Evolutionary conservation across 2,329 filamentous ascomycete genomes (phyloP), one percentile per base, ranked within the genome.

Genomic region (Tolypocladium amazonense): DNA sequence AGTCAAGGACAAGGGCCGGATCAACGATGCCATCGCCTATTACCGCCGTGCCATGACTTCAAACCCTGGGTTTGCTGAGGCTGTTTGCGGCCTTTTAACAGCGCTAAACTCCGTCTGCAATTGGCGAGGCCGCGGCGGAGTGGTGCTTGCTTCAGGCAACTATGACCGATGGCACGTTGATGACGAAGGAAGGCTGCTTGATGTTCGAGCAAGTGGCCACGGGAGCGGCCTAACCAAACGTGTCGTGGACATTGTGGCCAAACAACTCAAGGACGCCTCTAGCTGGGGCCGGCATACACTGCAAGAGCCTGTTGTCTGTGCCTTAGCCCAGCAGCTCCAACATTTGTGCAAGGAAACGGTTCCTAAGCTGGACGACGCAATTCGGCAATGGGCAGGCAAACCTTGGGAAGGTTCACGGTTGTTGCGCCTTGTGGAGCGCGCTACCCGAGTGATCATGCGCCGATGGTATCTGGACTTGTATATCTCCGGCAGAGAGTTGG

Each of bases 51-150:
- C 94, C 45, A 93, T 99, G 12, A 81, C 83, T 39, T 86, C 92
- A n/a, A 99, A 94, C 66, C 93, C 94, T 0, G 89, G 96, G 39
- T 99, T 99, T 75, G 91, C 94, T 1, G 94, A 99, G 75, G 94
- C 94, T 8, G 93, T 99, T 0, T 99, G 94, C 72, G 94, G 94
- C 9, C 81, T 99, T 58, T 92, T 92, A 1, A 97, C 96, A 61
- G 93, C 94, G 1, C 78, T 99, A 57, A 97, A 97, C 70, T 97
- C 94, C 8, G 92, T 99, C 7, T 99, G 94, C 71, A 89, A 93
- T 68, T 99, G 94, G 94, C 83, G 84, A 67, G 91, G 91, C 37
- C 86, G 94, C 63, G 94, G 94, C 62, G 94, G 94, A 1, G 88
- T 96, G 54, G 80, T 90, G 33, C 81, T 90, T n/a, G 81, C 87